Evolutionary conservation across 768 basidiomycete genomes (phyloP).

Genomic region (Tylopilus intermedius): DNA sequence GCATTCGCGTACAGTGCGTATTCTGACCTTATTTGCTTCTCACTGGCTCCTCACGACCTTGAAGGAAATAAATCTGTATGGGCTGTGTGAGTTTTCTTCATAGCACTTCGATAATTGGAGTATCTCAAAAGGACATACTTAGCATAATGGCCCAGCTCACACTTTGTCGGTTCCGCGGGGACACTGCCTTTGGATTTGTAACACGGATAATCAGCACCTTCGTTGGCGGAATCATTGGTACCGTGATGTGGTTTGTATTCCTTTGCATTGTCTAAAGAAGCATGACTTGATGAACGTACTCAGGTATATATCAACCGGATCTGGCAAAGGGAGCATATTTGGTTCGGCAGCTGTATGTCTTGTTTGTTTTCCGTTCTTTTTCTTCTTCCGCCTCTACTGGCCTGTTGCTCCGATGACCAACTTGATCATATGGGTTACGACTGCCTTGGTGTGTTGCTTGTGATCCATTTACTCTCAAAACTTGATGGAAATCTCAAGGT

Average conservation of each 20-base stretch:
- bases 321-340: slow-evolving; percentile 55
- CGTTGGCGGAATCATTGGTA: slow-evolving; percentile 56
- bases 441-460: slow-evolving; percentile 45
- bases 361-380: slow-evolving; percentile 69
- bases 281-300: neutral
- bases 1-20: slow-evolving; percentile 54
- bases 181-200: slow-evolving; percentile 64
- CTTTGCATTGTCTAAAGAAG: neutral
- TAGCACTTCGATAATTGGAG: neutral
- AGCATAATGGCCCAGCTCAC: slow-evolving; percentile 77
- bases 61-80: slow-evolving; percentile 63
- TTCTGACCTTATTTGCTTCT: neutral
- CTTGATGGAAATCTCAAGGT: slow-evolving; percentile 38
- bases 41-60: slow-evolving; percentile 1
- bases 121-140: neutral
- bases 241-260: slow-evolving; percentile 56
- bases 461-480: neutral
- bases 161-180: slow-evolving; percentile 65
- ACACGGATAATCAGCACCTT: slow-evolving; percentile 62
- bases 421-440: slow-evolving; percentile 62
- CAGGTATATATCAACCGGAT: slow-evolving; percentile 70
- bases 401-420: slow-evolving; percentile 69
- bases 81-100: slow-evolving; percentile 49
- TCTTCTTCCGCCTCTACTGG: slow-evolving; percentile 65
- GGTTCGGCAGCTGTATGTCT: slow-evolving; percentile 65